Evolutionary conservation across 1,139 yeast species (phyloP).

Genomic region (Taphrina sp.): DNA sequence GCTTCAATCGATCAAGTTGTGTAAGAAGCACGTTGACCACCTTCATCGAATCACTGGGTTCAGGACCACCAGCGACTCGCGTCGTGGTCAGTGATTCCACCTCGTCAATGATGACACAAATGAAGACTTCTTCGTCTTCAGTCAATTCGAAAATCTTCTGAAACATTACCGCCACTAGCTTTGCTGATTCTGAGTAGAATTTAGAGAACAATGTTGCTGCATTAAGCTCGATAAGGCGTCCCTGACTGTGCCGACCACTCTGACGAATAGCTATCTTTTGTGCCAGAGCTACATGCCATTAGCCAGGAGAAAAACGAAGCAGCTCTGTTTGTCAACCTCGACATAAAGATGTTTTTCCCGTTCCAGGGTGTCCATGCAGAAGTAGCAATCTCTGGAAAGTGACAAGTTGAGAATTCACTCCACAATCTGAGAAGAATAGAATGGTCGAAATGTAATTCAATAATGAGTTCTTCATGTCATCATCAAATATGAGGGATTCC

Average conservation of each 20-base stretch:
- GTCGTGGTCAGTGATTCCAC: constrained; percentile 38
- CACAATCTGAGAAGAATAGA: constrained; percentile 37
- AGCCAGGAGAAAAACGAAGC: no score
- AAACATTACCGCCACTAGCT: constrained; percentile 37
- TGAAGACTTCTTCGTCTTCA: constrained; percentile 35
- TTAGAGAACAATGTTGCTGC: constrained; percentile 38
- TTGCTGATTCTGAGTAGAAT: constrained; percentile 39
- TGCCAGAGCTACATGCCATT: constrained; percentile 35
- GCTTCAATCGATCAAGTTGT: constrained; percentile 37
- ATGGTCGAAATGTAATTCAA: constrained; percentile 37
- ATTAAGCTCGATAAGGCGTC: constrained; percentile 36
- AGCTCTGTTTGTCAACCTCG: background rate
- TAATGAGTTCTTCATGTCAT: constrained; percentile 36
- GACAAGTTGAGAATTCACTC: constrained; percentile 34
- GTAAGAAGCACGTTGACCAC: constrained; percentile 38
- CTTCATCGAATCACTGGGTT: constrained; percentile 38
- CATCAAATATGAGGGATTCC: constrained; percentile 36
- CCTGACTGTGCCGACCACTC: constrained; percentile 23
- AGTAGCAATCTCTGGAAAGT: constrained; percentile 31
- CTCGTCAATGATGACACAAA: constrained; percentile 38
- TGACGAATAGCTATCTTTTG: constrained; percentile 38
- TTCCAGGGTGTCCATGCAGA: constrained; percentile 39
- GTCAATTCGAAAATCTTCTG: constrained; percentile 35
- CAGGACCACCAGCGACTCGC: constrained; percentile 35
- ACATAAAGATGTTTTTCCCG: constrained; percentile 39